Evolutionary conservation across 2,329 filamentous ascomycete species (phyloP).

Genomic region (Ascosphaera aggregata): DNA sequence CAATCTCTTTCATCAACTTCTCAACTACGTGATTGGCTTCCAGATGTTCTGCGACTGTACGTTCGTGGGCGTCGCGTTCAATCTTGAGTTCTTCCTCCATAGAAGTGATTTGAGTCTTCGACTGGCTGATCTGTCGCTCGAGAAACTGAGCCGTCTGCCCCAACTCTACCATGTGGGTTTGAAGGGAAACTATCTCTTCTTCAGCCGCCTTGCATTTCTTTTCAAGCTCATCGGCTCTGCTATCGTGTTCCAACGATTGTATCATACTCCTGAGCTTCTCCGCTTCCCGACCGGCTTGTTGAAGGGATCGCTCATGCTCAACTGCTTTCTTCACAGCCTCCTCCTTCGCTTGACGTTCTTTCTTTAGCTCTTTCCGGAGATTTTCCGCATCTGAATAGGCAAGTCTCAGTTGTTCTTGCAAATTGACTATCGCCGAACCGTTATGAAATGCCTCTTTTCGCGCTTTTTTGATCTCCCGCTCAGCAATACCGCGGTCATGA

Average conservation of each 20-base stretch:
- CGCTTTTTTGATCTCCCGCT: constrained; percentile 31
- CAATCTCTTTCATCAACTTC: not conserved
- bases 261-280: constrained; percentile 20
- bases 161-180: not conserved
- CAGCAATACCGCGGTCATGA: constrained; percentile 25
- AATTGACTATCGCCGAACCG: constrained; percentile 28
- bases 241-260: constrained; percentile 16
- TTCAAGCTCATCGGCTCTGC: constrained; percentile 13
- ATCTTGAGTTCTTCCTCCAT: not conserved
- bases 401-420: constrained; percentile 27
- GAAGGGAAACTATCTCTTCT: constrained; percentile 4
- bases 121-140: not conserved
- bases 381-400: constrained; percentile 21
- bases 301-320: constrained; percentile 22
- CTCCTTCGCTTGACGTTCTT: constrained; percentile 24
- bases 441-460: constrained; percentile 35
- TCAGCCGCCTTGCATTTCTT: constrained; percentile 9
- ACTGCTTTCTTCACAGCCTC: constrained; percentile 24
- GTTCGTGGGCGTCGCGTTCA: not conserved
- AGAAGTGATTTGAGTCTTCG: not conserved
- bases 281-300: constrained; percentile 21
- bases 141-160: not conserved
- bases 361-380: constrained; percentile 28
- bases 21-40: not conserved
- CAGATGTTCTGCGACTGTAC: not conserved